Conservation (phyloP, 768 basidiomycete species). For the Boletus speciosus region DNA sequence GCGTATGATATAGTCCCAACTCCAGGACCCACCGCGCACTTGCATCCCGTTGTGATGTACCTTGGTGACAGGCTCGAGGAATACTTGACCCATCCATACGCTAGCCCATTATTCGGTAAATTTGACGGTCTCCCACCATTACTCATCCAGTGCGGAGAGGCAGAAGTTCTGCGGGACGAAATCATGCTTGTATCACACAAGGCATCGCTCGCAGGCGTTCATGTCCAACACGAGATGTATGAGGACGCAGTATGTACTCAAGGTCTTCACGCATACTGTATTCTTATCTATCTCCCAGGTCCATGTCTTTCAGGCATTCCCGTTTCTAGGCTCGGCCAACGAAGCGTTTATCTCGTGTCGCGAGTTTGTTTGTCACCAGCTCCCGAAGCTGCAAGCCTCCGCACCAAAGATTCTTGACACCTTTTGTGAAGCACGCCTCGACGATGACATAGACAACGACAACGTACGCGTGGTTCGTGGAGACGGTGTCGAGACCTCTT, state of each 20-base stretch:
- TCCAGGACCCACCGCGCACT: slow-evolving; percentile 71
- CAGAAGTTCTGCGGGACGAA: slow-evolving; percentile 94
- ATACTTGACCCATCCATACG: slow-evolving; percentile 95
- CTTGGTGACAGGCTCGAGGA: slow-evolving; percentile 76
- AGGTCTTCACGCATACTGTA: neutral
- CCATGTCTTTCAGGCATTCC: slow-evolving; percentile 89
- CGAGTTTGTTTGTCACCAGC: slow-evolving; percentile 58
- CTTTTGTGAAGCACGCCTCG: slow-evolving; percentile 57
- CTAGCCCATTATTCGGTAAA: slow-evolving; percentile 90
- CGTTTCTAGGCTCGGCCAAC: slow-evolving; percentile 66
- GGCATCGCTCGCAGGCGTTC: slow-evolving; percentile 80
- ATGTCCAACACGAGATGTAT: slow-evolving; percentile 84
- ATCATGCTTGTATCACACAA: slow-evolving; percentile 90
- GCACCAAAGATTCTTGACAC: slow-evolving; percentile 52
- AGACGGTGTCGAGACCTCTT: slow-evolving; percentile 59
- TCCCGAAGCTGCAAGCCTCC: slow-evolving; percentile 51
- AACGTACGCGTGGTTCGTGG: slow-evolving; percentile 66
- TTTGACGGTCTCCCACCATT: slow-evolving; percentile 84
- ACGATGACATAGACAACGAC: slow-evolving; percentile 67
- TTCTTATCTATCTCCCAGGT: slow-evolving; percentile 43
- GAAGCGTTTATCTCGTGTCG: slow-evolving; percentile 69
- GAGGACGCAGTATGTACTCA: slow-evolving; percentile 74
- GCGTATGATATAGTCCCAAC: slow-evolving; percentile 79
- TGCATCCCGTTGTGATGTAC: slow-evolving; percentile 93
- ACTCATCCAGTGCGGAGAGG: slow-evolving; percentile 89